These are phyloP conservation scores for Mycena vitilis DNA, from an alignment of 768 basidiomycete genomes.

Conservation along the genomic window DNA sequence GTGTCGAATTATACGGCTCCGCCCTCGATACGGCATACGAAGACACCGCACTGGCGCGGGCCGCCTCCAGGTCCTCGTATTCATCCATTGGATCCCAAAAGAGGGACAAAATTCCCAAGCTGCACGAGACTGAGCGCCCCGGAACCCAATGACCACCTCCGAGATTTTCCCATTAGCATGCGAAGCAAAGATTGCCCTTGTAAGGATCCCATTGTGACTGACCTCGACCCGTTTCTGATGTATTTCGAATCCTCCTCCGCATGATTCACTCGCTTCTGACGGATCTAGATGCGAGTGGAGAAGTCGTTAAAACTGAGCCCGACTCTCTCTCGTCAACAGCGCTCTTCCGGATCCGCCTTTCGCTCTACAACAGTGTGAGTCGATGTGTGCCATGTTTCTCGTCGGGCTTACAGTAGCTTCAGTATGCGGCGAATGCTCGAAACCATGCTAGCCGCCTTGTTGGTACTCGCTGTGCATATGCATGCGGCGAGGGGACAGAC, in stretches of 20 bases:
- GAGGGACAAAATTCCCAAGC: background rate
- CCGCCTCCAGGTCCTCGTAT: too few species aligned
- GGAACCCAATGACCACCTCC: constrained; percentile 13
- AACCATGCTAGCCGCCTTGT: constrained; percentile 16
- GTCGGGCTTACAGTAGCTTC: background rate
- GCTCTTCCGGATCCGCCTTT: background rate
- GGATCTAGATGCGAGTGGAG: constrained; percentile 17
- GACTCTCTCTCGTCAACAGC: background rate
- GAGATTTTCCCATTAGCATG: constrained; percentile 21
- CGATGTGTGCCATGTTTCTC: background rate
- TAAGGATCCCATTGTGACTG: constrained; percentile 4
- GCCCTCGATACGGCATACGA: too few species aligned
- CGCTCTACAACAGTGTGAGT: constrained; percentile 8
- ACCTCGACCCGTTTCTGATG: background rate
- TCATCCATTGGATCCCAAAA: background rate
- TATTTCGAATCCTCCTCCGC: constrained; percentile 10
- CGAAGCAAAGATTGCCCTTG: constrained; percentile 2
- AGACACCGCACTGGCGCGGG: too few species aligned
- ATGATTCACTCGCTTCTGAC: constrained; percentile 27
- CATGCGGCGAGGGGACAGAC: constrained; percentile 39
- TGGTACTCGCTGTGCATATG: constrained; percentile 23
- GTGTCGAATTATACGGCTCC: too few species aligned
- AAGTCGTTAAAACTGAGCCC: constrained; percentile 18
- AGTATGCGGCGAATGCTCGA: constrained; percentile 33
- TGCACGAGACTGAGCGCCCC: constrained; percentile 6